phyloP scores from a whole-genome alignment of 2,329 filamentous ascomycete genomes.

The Monilinia laxa region DNA sequence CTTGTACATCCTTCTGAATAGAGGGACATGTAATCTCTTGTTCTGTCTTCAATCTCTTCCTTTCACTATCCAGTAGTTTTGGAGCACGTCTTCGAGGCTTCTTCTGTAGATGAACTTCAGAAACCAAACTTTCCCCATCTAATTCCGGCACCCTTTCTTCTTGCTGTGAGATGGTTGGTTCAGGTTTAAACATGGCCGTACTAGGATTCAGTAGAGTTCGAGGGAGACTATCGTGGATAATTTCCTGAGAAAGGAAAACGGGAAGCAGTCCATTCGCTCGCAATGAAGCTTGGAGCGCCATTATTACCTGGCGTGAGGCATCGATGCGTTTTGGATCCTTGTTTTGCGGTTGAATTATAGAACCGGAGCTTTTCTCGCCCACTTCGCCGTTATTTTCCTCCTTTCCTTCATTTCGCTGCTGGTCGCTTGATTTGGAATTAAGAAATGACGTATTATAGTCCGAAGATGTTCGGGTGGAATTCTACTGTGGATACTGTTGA shows the following conservation, averaged over 20 bases:
- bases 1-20: no score
- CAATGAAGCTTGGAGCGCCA: not conserved
- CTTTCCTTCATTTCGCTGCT: not conserved
- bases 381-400: accelerated
- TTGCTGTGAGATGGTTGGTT: no score
- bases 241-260: not conserved
- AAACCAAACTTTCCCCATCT: no score
- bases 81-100: no score
- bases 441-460: not conserved
- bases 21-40: no score
- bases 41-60: no score
- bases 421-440: not conserved
- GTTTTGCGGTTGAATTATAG: not conserved
- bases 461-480: not conserved
- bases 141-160: no score
- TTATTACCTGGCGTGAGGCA: not conserved
- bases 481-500: not conserved
- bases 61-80: no score
- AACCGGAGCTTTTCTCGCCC: not conserved
- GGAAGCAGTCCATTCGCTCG: not conserved
- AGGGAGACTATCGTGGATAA: not conserved
- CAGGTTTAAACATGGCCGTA: no score
- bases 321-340: not conserved
- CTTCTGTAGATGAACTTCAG: no score
- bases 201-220: not conserved